phyloP scores from a whole-genome alignment of 306 rosid species.

The Lathyrus aphaca region DNA sequence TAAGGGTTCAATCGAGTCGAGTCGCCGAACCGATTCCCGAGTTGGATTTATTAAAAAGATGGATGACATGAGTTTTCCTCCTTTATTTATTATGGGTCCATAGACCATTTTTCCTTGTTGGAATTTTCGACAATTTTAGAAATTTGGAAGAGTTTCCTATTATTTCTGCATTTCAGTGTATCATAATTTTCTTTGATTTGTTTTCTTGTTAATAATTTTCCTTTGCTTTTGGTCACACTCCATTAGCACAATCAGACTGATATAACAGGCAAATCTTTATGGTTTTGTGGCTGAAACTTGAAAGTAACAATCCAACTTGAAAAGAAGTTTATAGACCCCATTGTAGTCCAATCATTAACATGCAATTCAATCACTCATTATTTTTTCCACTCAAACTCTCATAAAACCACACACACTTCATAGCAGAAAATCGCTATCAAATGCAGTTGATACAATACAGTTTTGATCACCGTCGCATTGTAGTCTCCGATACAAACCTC shows the following conservation, averaged over 20 bases:
- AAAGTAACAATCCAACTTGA: constrained; percentile 37
- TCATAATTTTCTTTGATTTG: neutral
- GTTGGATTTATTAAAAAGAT: neutral
- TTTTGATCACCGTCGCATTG: neutral
- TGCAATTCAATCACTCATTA: constrained; percentile 45
- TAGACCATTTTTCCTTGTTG: constrained; percentile 29
- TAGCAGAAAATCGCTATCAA: neutral
- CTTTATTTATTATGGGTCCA: neutral
- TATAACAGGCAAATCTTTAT: constrained; percentile 36
- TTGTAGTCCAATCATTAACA: constrained; percentile 51
- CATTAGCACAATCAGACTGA: constrained; percentile 3
- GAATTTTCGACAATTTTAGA: neutral
- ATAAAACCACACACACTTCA: neutral
- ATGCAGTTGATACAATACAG: neutral
- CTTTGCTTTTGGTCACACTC: neutral
- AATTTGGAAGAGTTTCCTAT: constrained; percentile 18
- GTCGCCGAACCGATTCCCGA: neutral
- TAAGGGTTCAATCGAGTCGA: neutral
- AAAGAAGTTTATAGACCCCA: constrained; percentile 1
- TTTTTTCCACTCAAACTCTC: constrained; percentile 43
- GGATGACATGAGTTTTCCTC: neutral
- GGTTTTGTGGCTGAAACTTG: constrained; percentile 51
- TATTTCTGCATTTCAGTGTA: neutral
- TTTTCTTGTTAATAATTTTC: constrained; percentile 5
- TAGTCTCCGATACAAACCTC: neutral